Evolutionary conservation across 495 filamentous ascomycete species (phyloP), one percentile per base, ranked within the genome.

Genomic region (Podospora pseudopauciseta): DNA sequence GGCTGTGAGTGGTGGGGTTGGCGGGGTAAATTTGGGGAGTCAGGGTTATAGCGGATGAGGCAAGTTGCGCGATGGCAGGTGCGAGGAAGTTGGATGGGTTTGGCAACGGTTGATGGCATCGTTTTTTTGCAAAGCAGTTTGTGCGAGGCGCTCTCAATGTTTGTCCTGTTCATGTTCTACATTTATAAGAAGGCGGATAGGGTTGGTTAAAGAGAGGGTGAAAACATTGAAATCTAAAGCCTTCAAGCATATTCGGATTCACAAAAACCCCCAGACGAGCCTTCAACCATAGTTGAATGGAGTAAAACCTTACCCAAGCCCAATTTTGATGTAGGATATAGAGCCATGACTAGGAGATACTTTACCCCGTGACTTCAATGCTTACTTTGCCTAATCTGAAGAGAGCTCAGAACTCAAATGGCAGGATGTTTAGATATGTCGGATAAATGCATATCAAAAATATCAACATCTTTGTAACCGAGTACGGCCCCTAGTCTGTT

Each of bases 1-100:
- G 71, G 69, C 64, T 69, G 32, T 67, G 13, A 56, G 57, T 55
- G 61, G 73, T 71, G 73, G 75, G 75, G 73, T 74, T 77, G 73
- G 75, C 73, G 75, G 75, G 75, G 73, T 75, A 75, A 64, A 62
- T 64, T 32, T 54, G 27, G 15, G 15, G 26, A 59, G 26, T 19
- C 27, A 32, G 20, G 39, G 39, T 49, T 16, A 13, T 16, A 49
- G 39, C 13, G 13, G 39, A 49, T 49, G 39, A 49, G 39, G 39
- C 15, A 49, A 49, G 39, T 13, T 11, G 39, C 39, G 9, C 39
- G 39, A 49, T 49, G 39, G 39, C 39, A 49, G 39, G 39, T 9
- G 5, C 5, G 39, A 16, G 7, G 39, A 49, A 39, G 34, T 11
- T 6, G 11, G 7, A 6, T 49, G 9, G 15, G 39, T 49, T 49